These are phyloP conservation scores for Elsinoe batatas DNA, from an alignment of 2,329 filamentous ascomycete genomes.

Conservation along the genomic window DNA sequence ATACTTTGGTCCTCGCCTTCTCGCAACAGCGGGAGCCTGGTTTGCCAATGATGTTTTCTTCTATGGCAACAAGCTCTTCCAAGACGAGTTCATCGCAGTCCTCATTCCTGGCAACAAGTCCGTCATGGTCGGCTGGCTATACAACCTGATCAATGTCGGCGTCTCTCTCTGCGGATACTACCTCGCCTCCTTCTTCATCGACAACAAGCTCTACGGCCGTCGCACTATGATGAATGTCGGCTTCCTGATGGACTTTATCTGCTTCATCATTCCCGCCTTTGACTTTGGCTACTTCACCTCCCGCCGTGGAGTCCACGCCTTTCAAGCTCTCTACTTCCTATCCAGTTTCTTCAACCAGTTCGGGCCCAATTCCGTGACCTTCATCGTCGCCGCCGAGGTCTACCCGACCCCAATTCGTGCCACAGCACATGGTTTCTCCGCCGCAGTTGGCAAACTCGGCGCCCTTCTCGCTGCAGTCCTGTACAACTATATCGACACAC, in stretches of 20 bases:
- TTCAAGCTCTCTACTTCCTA: conserved; percentile 97
- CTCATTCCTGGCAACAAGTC: conserved; percentile 60
- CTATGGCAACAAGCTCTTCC: conserved; percentile 98
- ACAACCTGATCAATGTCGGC: conserved; percentile 84
- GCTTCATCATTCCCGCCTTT: conserved; percentile 88
- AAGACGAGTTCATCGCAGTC: conserved; percentile 77
- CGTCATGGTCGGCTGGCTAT: conserved; percentile 80
- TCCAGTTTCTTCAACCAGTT: conserved; percentile 99
- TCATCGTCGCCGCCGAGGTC: conserved; percentile 93
- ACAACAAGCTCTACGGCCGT: conserved; percentile 93
- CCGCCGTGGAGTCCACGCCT: conserved; percentile 62
- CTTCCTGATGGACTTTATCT: conserved; percentile 85
- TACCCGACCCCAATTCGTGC: conserved; percentile 90
- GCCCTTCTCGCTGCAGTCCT: conserved; percentile 78
- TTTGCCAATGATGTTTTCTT: conserved; percentile 98
- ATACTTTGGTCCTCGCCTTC: conserved; percentile 75
- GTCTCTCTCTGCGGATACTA: conserved; percentile 87
- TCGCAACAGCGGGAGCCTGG: conserved; percentile 83
- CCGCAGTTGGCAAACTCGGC: conserved; percentile 78
- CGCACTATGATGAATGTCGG: conserved; percentile 95
- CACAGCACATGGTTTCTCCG: conserved; percentile 89
- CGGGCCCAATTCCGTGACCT: conserved; percentile 90
- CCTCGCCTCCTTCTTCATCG: conserved; percentile 74
- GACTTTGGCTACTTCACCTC: conserved; percentile 74
- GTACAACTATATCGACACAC: conserved; percentile 86